These are phyloP conservation scores for Chrysoporthe austroafricana DNA, from an alignment of 2,329 filamentous ascomycete genomes.

Conservation along the genomic window DNA sequence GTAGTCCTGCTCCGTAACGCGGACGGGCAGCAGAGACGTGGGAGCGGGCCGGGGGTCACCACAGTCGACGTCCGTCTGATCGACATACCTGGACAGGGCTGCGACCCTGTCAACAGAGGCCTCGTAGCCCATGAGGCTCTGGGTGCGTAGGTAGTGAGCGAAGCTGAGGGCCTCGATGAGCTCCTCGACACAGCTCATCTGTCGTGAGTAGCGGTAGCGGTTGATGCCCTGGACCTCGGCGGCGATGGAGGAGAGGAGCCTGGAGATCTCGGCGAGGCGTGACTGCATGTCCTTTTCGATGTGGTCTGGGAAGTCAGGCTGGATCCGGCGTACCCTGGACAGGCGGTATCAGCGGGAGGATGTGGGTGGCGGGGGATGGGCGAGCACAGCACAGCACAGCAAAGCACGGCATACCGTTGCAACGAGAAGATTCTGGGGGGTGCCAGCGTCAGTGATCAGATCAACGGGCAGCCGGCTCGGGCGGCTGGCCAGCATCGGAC, in stretches of 20 bases:
- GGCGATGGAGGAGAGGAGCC: conserved; percentile 68
- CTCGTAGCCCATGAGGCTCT: conserved; percentile 71
- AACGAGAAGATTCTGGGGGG: conserved; percentile 76
- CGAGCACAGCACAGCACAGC: background rate
- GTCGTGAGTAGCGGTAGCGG: conserved; percentile 77
- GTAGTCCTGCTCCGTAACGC: conserved; percentile 81
- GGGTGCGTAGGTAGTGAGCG: conserved; percentile 80
- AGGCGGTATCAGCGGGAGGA: background rate
- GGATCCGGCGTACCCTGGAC: conserved; percentile 65
- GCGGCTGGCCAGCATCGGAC: conserved; percentile 31
- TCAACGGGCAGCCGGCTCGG: background rate
- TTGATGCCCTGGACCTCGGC: conserved; percentile 79
- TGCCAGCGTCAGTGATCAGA: conserved; percentile 9
- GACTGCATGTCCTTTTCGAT: conserved; percentile 72
- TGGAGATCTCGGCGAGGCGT: conserved; percentile 72
- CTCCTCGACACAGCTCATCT: conserved; percentile 89
- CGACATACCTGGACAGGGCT: conserved; percentile 32
- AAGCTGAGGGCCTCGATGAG: conserved; percentile 92
- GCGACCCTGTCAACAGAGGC: conserved; percentile 59
- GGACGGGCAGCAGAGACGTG: conserved; percentile 46
- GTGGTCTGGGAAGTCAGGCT: conserved; percentile 65
- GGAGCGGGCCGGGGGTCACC: conserved; percentile 30
- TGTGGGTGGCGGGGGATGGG: background rate
- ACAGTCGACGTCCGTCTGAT: conserved; percentile 41
- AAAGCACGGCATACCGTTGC: conserved; percentile 63